Evolutionary conservation across 2,329 filamentous ascomycete species (phyloP), one percentile per base, ranked within the genome.

Genomic region (Penicillium polonicum): DNA sequence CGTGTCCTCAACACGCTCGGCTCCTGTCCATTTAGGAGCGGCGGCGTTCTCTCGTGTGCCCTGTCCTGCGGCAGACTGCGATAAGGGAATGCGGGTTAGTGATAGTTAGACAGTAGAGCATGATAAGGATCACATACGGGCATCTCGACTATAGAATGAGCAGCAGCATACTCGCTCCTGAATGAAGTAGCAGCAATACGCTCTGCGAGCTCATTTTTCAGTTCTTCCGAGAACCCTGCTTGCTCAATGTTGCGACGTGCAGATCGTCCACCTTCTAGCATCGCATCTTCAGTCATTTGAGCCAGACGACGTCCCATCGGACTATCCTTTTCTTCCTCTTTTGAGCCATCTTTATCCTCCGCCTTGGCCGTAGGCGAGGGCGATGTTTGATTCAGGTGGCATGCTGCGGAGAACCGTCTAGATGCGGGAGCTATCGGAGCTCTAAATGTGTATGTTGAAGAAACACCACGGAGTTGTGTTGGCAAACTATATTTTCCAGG

Each of bases 11-110:
- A 88, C 77, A 5, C 79, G 80, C 75, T 97, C 94, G 13, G 83
- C 80, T 2, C 93, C 94, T 0, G 83, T 86, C 94, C 94, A 99
- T 1, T 88, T 82, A 57, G 82, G 77, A 7, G 87, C 85, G 0
- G 82, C 80, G 1, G 91, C 91, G 36, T 87, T 83, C 49, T 88
- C 84, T 59, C 85, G 82, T 2, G 88, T 89, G 13, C 87, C 88
- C 64, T 82, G 81, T 17, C 88, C 87, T 13, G 89, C 86, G n/a
- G 83, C 82, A 4, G 82, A 70, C 77, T 79, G 55, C 38, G 19
- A 38, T 38, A 44, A 25, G 35, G 23, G 27, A 13, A 45, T 17
- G 44, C 49, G 19, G 55, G 43, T 55, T 21, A 52, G 41, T 35
- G 27, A 7, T 29, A 49, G 39, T 10, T 38, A 12, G 35, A 19